Percentiles rank a stretch among this genome's conserved stretches.
These are phyloP conservation scores for Hyaloscypha bicolor DNA, from an alignment of 495 filamentous ascomycete genomes.

Conservation along the genomic window DNA sequence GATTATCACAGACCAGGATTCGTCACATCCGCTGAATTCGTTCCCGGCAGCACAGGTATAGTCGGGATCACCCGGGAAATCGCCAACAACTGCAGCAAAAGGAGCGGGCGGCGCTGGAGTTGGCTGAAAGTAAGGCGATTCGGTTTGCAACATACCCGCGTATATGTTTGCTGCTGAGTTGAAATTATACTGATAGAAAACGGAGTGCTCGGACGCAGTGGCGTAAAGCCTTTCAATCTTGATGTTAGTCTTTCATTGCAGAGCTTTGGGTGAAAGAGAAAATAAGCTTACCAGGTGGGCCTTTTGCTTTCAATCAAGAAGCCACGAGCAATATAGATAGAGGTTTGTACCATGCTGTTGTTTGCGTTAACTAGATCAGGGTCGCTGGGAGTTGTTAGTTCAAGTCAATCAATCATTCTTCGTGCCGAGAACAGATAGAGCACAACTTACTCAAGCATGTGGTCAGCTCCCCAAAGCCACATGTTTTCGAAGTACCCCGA, in stretches of 20 bases:
- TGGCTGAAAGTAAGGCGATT: slow-evolving; percentile 74
- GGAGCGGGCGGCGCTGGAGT: slow-evolving; percentile 62
- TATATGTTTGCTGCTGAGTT: slow-evolving; percentile 63
- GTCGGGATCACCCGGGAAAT: slow-evolving; percentile 25
- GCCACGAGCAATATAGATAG: slow-evolving; percentile 35
- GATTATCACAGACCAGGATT: slow-evolving; percentile 31
- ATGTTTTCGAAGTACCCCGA: neutral
- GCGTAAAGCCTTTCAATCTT: slow-evolving; percentile 59
- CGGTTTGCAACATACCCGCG: slow-evolving; percentile 68
- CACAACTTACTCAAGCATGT: slow-evolving; percentile 37
- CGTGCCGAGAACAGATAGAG: neutral
- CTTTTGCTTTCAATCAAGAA: neutral
- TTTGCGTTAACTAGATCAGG: slow-evolving; percentile 26
- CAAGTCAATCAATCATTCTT: slow-evolving; percentile 10
- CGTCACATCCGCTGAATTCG: slow-evolving; percentile 26
- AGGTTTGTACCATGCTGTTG: slow-evolving; percentile 38
- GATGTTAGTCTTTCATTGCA: slow-evolving; percentile 45
- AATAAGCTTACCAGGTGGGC: slow-evolving; percentile 36
- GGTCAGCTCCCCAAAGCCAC: slow-evolving; percentile 61
- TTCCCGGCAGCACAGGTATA: slow-evolving; percentile 35
- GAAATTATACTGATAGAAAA: slow-evolving; percentile 75
- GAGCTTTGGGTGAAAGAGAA: slow-evolving; percentile 63
- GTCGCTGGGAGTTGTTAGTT: slow-evolving; percentile 20
- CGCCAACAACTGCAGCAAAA: slow-evolving; percentile 43
- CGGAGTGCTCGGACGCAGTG: slow-evolving; percentile 70